Evolutionary conservation across 1,284 basidiomycete species (phyloP), one percentile per base, ranked within the genome.

Genomic region (Boletus holoroseus): DNA sequence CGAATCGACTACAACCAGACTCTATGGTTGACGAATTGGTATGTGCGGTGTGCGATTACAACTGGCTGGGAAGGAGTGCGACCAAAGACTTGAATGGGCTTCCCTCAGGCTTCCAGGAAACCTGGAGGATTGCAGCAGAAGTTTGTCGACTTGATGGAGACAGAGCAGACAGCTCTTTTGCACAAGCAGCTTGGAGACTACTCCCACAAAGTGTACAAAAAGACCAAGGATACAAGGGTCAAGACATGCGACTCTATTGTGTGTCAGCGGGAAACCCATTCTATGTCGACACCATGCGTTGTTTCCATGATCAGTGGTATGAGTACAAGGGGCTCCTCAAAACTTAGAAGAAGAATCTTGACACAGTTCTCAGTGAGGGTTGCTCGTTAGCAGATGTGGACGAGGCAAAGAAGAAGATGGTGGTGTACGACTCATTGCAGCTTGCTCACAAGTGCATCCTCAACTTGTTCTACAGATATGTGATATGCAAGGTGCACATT

Each of bases 391-490:
- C 86, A 6, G 93, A 95, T 62, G 80, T 95, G 40, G 91, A 95
- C 59, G 96, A 99, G 70, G 96, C 96, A 38, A 97, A 91, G 75
- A 97, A 97, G 76, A 94, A 99, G 91, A 94, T 99, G 59, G 94
- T 99, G n/a, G 73, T 99, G 13, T 99, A 99, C 71, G 96, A 99
- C 70, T 99, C 96, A 9, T 79, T 99, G n/a, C 96, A 99, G 70
- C 84, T 99, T 13, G 96, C 96, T 5, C 96, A 99, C 80, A 99
- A 99, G 76, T 98, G 94, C 71, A 99, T 99, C 68, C 82, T 99
- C 61, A 99, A 99, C 76, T 98, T 95, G 3, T 99, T 99, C 78
- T 99, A 99, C 69, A 96, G 96, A 43, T 99, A 99, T 64, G 96
- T 99, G 69, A 99, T 99, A n/a, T n/a, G n/a, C n/a, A 99, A 68